A percentile compares a stretch with the other conserved stretches of the same genome.
Conservation (phyloP, 139 green algal genomes). For the Chlamydomonas sphaeroides region DNA sequence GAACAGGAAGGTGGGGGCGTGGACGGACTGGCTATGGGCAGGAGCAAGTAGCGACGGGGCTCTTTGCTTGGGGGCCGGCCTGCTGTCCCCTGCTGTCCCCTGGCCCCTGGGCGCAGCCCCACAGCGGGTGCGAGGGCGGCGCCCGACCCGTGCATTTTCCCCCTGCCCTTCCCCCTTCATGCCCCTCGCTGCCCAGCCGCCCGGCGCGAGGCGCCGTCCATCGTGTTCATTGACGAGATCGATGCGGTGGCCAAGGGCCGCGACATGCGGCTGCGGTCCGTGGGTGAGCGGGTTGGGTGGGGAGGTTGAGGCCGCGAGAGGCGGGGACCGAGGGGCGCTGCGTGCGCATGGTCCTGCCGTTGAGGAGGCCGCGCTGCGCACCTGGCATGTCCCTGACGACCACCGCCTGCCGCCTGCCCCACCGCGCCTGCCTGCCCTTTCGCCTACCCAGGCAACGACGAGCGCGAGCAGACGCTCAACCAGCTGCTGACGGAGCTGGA, state of each 20-base stretch:
- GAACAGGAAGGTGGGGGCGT: too few species aligned
- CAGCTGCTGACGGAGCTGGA: slow-evolving; percentile 92
- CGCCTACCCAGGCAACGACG: slow-evolving; percentile 84
- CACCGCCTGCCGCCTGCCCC: too few species aligned
- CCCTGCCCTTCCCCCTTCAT: background rate
- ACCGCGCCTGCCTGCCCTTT: too few species aligned
- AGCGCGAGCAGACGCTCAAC: slow-evolving; percentile 92
- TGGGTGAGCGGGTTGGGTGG: slow-evolving; percentile 38
- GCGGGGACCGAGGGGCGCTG: background rate
- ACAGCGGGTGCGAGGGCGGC: too few species aligned
- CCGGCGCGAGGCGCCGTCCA: slow-evolving; percentile 84
- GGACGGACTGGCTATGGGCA: too few species aligned
- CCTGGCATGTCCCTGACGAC: too few species aligned
- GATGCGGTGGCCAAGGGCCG: slow-evolving; percentile 84
- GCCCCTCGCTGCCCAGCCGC: background rate
- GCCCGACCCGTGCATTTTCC: too few species aligned
- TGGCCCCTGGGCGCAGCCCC: too few species aligned
- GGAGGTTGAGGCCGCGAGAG: background rate
- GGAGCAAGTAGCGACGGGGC: too few species aligned
- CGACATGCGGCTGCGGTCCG: slow-evolving; percentile 73
- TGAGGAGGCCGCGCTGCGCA: too few species aligned
- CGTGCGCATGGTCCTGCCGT: too few species aligned
- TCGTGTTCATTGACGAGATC: slow-evolving; percentile 96
- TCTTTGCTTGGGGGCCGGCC: background rate
- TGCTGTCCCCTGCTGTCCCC: background rate